Percentiles rank a stretch among this genome's conserved stretches.
Conservation (phyloP, 202 grass and related monocot genomes). For the Brachypodium distachyon region DNA sequence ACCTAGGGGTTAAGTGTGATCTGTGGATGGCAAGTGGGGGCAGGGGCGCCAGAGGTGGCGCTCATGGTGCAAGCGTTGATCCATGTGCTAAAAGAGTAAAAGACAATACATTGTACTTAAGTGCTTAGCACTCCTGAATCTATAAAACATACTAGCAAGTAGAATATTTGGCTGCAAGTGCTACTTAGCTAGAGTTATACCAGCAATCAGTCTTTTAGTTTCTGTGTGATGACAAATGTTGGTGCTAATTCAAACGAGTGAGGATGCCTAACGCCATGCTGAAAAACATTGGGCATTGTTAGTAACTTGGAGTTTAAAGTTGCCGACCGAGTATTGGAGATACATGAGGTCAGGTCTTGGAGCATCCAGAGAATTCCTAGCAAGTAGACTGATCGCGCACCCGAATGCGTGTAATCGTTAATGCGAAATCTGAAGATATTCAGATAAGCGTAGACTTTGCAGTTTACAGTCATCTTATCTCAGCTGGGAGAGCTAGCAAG, state of each 20-base stretch:
- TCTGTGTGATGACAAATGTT: not conserved
- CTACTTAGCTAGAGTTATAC: not conserved
- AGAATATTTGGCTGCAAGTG: not conserved
- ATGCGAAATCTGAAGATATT: too few relatives aligned
- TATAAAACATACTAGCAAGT: not conserved
- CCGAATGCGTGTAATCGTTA: too few relatives aligned
- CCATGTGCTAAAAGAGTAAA: conserved; percentile 32
- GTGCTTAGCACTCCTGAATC: conserved; percentile 5
- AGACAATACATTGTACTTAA: not conserved
- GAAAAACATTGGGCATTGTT: not conserved
- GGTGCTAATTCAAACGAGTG: not conserved
- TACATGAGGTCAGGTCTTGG: too few relatives aligned
- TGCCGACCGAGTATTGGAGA: too few relatives aligned
- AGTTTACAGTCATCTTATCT: too few relatives aligned
- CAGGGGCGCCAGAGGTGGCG: not conserved
- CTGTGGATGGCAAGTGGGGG: conserved; percentile 33
- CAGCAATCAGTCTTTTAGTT: not conserved
- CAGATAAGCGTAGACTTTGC: too few relatives aligned
- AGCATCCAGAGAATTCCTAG: too few relatives aligned
- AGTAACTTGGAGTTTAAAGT: not conserved
- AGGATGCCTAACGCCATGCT: not conserved
- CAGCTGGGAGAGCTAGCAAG: too few relatives aligned
- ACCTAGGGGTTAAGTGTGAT: conserved; percentile 16
- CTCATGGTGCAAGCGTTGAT: not conserved
- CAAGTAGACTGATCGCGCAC: too few relatives aligned